These are phyloP conservation scores for Hymenoscyphus linearis DNA, from an alignment of 2,329 filamentous ascomycete species.

Conservation along the genomic window DNA sequence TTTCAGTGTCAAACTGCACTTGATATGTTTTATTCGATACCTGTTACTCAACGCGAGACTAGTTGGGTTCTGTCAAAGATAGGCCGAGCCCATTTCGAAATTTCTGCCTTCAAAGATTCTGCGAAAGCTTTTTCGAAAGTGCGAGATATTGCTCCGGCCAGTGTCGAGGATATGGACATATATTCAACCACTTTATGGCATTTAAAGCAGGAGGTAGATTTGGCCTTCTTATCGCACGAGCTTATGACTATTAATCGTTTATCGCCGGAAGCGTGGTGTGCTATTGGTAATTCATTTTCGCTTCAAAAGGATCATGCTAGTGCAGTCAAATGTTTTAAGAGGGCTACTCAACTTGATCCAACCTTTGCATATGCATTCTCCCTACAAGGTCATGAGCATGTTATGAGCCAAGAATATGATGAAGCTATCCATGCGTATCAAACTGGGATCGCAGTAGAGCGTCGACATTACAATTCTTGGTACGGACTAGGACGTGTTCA, in stretches of 20 bases:
- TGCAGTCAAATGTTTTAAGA: neutral
- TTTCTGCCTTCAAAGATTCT: neutral
- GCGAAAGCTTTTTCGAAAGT: neutral
- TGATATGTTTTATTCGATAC: neutral
- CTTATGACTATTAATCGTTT: neutral
- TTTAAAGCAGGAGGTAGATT: neutral
- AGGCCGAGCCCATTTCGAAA: neutral
- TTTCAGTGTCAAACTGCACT: no score
- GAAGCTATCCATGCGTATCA: conserved; percentile 1
- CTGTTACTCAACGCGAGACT: neutral
- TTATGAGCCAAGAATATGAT: neutral
- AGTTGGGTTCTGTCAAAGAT: conserved; percentile 1
- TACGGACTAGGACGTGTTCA: conserved; percentile 3
- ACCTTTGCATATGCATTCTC: neutral
- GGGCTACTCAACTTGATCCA: conserved; percentile 1
- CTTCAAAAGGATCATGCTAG: neutral
- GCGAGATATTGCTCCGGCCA: no score
- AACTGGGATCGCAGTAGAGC: neutral
- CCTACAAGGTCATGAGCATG: neutral
- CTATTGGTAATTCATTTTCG: neutral
- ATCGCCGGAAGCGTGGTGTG: conserved; percentile 1
- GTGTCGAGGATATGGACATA: no score
- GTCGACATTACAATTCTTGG: conserved; percentile 4
- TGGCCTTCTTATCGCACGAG: neutral
- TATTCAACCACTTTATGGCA: neutral